Percentiles rank a stretch among this genome's conserved stretches.
Conservation (phyloP, 768 basidiomycete species). For the Clitopilus hobsonii region DNA sequence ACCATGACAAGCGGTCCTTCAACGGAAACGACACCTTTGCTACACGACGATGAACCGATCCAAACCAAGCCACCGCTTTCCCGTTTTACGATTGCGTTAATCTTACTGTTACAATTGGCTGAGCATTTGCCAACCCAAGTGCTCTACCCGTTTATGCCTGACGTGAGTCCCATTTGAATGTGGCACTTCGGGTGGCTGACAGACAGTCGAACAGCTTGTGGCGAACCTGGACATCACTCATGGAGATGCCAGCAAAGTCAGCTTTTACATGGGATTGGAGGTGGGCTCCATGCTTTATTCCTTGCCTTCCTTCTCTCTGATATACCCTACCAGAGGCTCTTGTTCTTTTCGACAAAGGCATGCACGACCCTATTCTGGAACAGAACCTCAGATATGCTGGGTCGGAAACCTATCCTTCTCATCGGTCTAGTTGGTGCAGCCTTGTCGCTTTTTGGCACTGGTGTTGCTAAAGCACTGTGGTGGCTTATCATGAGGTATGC, state of each 20-base stretch:
- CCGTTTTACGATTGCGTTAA: constrained; percentile 62
- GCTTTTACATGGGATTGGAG: constrained; percentile 53
- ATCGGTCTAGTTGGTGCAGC: constrained; percentile 59
- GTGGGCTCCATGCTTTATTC: constrained; percentile 15
- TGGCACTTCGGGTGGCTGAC: neutral
- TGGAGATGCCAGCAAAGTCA: constrained; percentile 45
- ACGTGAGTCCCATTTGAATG: constrained; percentile 38
- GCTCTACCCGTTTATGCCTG: constrained; percentile 72
- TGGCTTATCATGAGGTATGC: constrained; percentile 48
- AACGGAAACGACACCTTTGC: too few species aligned
- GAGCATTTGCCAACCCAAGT: constrained; percentile 76
- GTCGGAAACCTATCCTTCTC: constrained; percentile 71
- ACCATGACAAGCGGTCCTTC: too few species aligned
- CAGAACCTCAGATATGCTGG: constrained; percentile 63
- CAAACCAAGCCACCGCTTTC: too few species aligned
- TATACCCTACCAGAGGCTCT: constrained; percentile 48
- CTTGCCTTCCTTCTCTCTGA: neutral
- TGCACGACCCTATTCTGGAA: constrained; percentile 71
- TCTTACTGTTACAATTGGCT: constrained; percentile 69
- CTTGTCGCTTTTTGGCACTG: constrained; percentile 68
- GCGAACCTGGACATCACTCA: constrained; percentile 41
- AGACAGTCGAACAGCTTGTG: constrained; percentile 32
- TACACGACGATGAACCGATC: too few species aligned
- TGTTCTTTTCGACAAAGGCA: constrained; percentile 72
- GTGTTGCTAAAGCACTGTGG: constrained; percentile 65